A percentile compares a stretch with the other conserved stretches of the same genome.
Evolutionary conservation across 495 filamentous ascomycete genomes (phyloP).

Genomic region (Bathelium albidoporum): DNA sequence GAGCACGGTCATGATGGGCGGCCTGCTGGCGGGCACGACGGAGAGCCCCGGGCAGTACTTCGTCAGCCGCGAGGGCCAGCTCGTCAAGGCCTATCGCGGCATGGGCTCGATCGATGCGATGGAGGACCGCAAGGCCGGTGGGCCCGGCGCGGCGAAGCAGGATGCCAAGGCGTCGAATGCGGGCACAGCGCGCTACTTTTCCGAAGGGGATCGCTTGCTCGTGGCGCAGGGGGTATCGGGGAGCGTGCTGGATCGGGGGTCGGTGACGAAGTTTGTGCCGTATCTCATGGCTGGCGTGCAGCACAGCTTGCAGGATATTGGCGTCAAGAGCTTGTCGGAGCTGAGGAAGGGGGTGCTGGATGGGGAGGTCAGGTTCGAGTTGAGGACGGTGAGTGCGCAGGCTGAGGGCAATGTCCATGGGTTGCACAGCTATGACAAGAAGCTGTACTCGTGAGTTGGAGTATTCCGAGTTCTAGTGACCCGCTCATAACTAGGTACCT

Average conservation of each 20-base stretch:
- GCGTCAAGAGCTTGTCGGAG: constrained; percentile 62
- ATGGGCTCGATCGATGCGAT: constrained; percentile 99
- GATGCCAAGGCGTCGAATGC: constrained; percentile 67
- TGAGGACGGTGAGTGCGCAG: constrained; percentile 87
- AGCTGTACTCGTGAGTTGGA: constrained; percentile 66
- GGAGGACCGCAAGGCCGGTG: constrained; percentile 92
- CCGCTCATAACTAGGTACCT: no score
- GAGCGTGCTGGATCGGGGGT: constrained; percentile 60
- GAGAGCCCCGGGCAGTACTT: constrained; percentile 97
- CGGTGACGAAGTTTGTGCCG: constrained; percentile 85
- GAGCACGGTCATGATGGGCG: constrained; percentile 98
- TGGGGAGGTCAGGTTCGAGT: constrained; percentile 81
- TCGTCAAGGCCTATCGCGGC: constrained; percentile 97
- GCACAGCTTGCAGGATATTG: constrained; percentile 94
- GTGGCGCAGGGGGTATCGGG: constrained; percentile 94
- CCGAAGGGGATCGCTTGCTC: constrained; percentile 83
- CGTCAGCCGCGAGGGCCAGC: constrained; percentile 85
- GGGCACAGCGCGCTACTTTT: constrained; percentile 96
- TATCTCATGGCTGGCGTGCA: constrained; percentile 93
- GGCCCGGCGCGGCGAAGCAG: constrained; percentile 36
- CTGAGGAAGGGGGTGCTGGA: constrained; percentile 66
- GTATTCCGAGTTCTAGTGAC: neutral
- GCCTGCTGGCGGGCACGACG: constrained; percentile 90
- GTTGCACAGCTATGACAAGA: constrained; percentile 98
- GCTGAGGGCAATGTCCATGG: constrained; percentile 91